Conservation (phyloP, 208 protist genomes). For the Blastocrithidia nonstop region DNA sequence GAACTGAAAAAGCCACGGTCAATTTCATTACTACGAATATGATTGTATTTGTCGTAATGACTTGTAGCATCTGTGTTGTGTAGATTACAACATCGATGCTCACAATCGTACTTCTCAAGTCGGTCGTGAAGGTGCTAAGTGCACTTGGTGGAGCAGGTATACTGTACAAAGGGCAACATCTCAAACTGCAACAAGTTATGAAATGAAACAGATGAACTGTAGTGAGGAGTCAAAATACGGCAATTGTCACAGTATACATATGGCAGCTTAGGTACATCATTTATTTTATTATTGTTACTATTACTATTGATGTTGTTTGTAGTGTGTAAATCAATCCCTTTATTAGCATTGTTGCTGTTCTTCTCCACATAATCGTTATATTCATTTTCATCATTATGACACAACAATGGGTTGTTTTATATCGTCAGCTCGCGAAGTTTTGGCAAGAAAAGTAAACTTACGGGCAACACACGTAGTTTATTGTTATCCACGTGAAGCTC, state of each 20-base stretch:
- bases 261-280: constrained; percentile 20
- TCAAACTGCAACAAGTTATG: constrained; percentile 18
- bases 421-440: constrained; percentile 26
- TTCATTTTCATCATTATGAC: neutral
- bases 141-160: constrained; percentile 46
- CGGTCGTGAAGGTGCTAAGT: constrained; percentile 21
- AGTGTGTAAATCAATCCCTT: too few species aligned
- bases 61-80: too few species aligned
- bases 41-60: too few species aligned
- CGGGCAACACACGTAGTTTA: constrained; percentile 37
- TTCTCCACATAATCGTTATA: neutral
- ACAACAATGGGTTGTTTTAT: constrained; percentile 68
- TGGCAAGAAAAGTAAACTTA: constrained; percentile 61
- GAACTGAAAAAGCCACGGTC: too few species aligned
- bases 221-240: constrained; percentile 34
- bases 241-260: constrained; percentile 68
- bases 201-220: constrained; percentile 38
- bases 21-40: too few species aligned
- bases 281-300: constrained; percentile 19
- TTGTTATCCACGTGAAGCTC: constrained; percentile 72
- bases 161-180: constrained; percentile 54
- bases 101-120: constrained; percentile 45
- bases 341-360: too few species aligned
- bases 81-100: too few species aligned
- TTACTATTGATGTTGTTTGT: constrained; percentile 23